phyloP scores from a whole-genome alignment of 140 eudicot genomes.

The Bidens hawaiensis region DNA sequence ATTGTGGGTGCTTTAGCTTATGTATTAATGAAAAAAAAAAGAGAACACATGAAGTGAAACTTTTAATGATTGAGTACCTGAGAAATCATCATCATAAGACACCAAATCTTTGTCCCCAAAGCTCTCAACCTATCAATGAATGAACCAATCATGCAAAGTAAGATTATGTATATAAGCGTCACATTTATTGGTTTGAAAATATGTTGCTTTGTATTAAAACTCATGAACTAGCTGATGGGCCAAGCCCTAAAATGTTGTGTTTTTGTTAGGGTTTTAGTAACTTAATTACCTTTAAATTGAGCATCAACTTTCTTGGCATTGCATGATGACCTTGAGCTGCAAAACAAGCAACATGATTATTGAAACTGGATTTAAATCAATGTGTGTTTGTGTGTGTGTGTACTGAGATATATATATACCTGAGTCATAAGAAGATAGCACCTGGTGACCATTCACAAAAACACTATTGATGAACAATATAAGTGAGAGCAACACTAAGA shows the following conservation, averaged over 20 bases:
- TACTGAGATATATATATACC: constrained; percentile 26
- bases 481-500: constrained; percentile 23
- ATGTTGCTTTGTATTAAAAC: not conserved
- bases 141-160: no score
- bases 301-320: constrained; percentile 30
- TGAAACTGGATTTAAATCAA: not conserved
- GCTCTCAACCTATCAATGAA: constrained; percentile 14
- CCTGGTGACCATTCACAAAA: constrained; percentile 26
- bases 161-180: not conserved
- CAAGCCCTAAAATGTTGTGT: not conserved
- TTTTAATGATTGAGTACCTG: constrained; percentile 9
- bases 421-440: constrained; percentile 14
- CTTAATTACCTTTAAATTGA: constrained; percentile 21
- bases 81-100: not conserved
- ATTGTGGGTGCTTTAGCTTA: no score
- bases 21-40: no score
- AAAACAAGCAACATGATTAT: constrained; percentile 11
- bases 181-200: not conserved
- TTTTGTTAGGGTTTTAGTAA: not conserved
- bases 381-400: not conserved
- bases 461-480: constrained; percentile 15
- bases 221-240: not conserved
- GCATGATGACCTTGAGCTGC: constrained; percentile 22
- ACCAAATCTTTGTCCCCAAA: constrained; percentile 1
- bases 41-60: not conserved